Conservation (phyloP, 202 grass and related monocot species). For the Schoenoplectus triqueter region DNA sequence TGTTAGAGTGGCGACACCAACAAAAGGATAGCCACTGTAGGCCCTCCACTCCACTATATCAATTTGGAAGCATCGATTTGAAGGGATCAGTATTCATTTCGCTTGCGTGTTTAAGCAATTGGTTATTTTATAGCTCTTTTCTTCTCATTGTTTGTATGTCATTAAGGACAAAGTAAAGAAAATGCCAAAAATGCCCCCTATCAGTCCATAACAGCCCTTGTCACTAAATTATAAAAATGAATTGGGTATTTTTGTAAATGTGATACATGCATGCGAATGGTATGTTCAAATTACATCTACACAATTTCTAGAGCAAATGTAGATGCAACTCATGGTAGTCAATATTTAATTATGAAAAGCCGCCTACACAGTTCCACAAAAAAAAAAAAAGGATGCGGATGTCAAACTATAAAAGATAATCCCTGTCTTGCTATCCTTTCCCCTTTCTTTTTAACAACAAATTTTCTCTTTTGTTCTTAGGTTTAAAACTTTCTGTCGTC, state of each 20-base stretch:
- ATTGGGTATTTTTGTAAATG: no score
- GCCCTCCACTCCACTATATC: neutral
- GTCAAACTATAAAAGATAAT: neutral
- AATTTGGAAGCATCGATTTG: neutral
- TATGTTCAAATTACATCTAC: neutral
- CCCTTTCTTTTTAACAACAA: slow-evolving; percentile 10
- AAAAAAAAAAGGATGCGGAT: neutral
- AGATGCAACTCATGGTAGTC: no score
- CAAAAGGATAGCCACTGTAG: neutral
- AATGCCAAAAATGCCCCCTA: no score
- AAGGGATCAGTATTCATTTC: no score
- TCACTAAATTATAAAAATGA: no score
- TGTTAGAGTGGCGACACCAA: neutral
- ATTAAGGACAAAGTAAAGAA: no score
- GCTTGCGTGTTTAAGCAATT: no score
- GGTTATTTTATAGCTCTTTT: no score
- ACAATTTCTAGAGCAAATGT: neutral
- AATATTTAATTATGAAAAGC: no score
- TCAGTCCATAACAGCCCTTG: no score
- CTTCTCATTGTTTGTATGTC: no score
- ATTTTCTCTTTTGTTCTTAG: slow-evolving; percentile 4
- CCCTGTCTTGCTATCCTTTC: neutral
- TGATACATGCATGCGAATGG: neutral
- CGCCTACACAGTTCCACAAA: no score
- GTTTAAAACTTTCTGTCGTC: neutral